Evolutionary conservation across 179 eudicot genomes (phyloP), one percentile per base, ranked within the genome.

Genomic region (Beta lomatogona): DNA sequence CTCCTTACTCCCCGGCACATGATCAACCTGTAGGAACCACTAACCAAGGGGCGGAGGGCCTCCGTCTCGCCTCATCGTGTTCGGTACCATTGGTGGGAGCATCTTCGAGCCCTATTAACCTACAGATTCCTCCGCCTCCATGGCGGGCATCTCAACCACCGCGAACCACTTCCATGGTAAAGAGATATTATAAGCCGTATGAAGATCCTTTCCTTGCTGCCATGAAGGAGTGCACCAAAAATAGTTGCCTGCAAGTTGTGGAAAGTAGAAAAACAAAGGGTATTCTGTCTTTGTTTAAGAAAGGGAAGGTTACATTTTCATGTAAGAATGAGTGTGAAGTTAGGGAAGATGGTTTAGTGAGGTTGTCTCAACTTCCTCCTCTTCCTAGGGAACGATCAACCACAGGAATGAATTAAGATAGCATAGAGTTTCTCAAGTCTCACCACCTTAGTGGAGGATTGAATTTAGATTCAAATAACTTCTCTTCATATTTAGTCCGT

Each of bases 161-260:
- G 31, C 28, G 31, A 57, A 55, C 21, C 13, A 4, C 46, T 3
- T 36, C 66, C 3, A 57, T 18, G 25, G 77, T 31, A 10, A 75
- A 36, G 66, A 75, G 66, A 75, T 22, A 2, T 0, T 18, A 13
- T 55, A 55, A 55, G 50, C 64, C 25, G 46, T 54, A n/a, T 16
- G 66, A 75, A 36, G 66, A 75, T 41, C 77, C 77, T 18, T 75
- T 75, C 28, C 64, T 75, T 4, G 11, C 8, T 31, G 77, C 77
- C 50, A 75, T 75, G 77, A 75, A 75, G 10, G 66, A 57, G 16
- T 75, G 66, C 77, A 75, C 77, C 77, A 57, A 75, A 36, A 19
- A 54, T 25, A 73, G 41, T 28, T 18, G 21, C 12, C 31, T 13
- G 12, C 6, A 22, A 50, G 18, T 6, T 50, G 57, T 7, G 21